Evolutionary conservation across 2,329 filamentous ascomycete species (phyloP).

Genomic region (Aspergillus sp.): DNA sequence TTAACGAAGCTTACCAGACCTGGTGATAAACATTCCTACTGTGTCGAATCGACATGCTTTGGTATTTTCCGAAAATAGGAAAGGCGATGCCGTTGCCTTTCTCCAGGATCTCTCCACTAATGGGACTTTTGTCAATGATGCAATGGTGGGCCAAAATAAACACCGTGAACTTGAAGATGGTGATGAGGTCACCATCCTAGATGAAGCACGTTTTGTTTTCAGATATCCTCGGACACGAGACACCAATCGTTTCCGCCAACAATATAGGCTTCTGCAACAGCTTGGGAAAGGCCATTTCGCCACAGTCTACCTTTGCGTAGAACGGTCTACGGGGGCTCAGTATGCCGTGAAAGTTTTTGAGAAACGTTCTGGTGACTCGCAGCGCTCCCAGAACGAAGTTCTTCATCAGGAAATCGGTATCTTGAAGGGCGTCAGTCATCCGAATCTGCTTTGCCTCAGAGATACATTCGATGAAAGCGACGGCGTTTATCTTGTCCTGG

Average conservation of each 20-base stretch:
- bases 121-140: constrained; percentile 94
- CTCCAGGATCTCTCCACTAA: constrained; percentile 94
- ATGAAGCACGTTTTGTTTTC: constrained; percentile 86
- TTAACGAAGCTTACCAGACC: constrained; percentile 54
- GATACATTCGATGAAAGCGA: constrained; percentile 92
- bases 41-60: constrained; percentile 77
- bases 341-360: constrained; percentile 96
- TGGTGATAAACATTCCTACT: constrained; percentile 72
- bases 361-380: constrained; percentile 77
- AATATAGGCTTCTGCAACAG: constrained; percentile 81
- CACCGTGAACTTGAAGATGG: constrained; percentile 83
- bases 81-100: constrained; percentile 65
- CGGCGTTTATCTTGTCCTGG: constrained; percentile 86
- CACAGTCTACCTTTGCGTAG: constrained; percentile 86
- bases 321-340: constrained; percentile 77
- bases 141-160: constrained; percentile 87
- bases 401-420: constrained; percentile 95
- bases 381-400: constrained; percentile 79
- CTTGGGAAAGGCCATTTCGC: constrained; percentile 95
- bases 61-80: constrained; percentile 58
- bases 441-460: constrained; percentile 88
- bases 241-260: constrained; percentile 77
- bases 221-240: constrained; percentile 76
- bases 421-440: constrained; percentile 94
- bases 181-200: constrained; percentile 85